Conservation (phyloP, 306 rosid species). For the Fragaria vesca region DNA sequence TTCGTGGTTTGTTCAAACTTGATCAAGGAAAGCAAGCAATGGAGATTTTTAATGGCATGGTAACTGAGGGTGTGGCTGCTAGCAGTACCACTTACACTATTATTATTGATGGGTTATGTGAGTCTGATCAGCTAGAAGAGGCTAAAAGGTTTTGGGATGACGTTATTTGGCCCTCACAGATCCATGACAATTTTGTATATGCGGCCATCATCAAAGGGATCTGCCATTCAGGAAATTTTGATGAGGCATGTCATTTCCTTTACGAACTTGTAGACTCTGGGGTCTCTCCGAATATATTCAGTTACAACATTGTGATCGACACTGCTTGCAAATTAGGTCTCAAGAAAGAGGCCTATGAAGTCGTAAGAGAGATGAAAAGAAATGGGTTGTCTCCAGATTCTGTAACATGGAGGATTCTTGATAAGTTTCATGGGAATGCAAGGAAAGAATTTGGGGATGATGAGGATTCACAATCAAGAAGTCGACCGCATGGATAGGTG, state of each 20-base stretch:
- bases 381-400: conserved; percentile 71
- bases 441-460: conserved; percentile 9
- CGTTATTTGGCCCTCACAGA: conserved; percentile 78
- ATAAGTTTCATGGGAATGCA: conserved; percentile 47
- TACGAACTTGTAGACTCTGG: conserved; percentile 82
- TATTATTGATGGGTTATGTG: conserved; percentile 65
- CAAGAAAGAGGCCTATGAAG: conserved; percentile 64
- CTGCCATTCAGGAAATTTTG: conserved; percentile 45
- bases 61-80: conserved; percentile 39
- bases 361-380: conserved; percentile 75
- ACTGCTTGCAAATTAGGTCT: conserved; percentile 59
- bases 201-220: conserved; percentile 79
- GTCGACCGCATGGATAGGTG: not conserved
- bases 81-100: conserved; percentile 57
- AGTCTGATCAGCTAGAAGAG: conserved; percentile 59
- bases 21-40: conserved; percentile 51
- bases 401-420: conserved; percentile 91
- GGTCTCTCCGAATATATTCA: conserved; percentile 63
- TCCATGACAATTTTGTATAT: conserved; percentile 76
- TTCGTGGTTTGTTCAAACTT: conserved; percentile 66
- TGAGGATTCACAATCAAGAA: conserved; percentile 30
- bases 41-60: conserved; percentile 44
- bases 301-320: conserved; percentile 74
- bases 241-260: conserved; percentile 77
- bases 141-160: conserved; percentile 77